These are phyloP conservation scores for Neoboletus brunneissimus DNA, from an alignment of 768 basidiomycete genomes.

Conservation along the genomic window DNA sequence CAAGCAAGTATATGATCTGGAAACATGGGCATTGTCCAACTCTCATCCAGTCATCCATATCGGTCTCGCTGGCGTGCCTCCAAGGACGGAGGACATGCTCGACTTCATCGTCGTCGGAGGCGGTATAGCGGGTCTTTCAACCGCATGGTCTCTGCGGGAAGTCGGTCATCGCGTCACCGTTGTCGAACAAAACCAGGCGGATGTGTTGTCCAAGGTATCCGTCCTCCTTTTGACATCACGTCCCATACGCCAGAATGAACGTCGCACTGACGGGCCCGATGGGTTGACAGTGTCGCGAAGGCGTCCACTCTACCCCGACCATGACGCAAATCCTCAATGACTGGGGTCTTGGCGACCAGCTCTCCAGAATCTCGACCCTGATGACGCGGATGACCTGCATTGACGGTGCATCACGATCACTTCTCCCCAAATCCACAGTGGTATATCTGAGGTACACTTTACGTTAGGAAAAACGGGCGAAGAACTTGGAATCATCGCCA, in stretches of 20 bases:
- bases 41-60: slow-evolving; percentile 4
- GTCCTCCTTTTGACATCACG: background rate
- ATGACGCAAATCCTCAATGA: slow-evolving; percentile 51
- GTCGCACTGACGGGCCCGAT: background rate
- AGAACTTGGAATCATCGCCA: slow-evolving; percentile 41
- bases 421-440: no score
- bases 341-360: slow-evolving; percentile 49
- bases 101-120: slow-evolving; percentile 27
- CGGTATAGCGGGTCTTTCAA: slow-evolving; percentile 49
- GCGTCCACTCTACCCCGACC: slow-evolving; percentile 51
- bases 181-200: slow-evolving; percentile 44
- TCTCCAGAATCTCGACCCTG: slow-evolving; percentile 34
- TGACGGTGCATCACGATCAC: slow-evolving; percentile 9
- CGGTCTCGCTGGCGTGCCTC: slow-evolving; percentile 3
- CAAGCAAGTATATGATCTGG: background rate
- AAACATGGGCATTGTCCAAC: background rate
- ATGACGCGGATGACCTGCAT: slow-evolving; percentile 16
- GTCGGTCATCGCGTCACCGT: slow-evolving; percentile 58
- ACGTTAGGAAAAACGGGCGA: slow-evolving; percentile 41
- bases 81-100: slow-evolving; percentile 14
- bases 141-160: slow-evolving; percentile 49
- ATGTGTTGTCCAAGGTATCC: slow-evolving; percentile 37
- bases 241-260: background rate
- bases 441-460: background rate
- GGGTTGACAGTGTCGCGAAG: slow-evolving; percentile 31